Percentiles rank a stretch among this genome's conserved stretches.
These are phyloP conservation scores for Lolium perenne DNA, from an alignment of 176 grass and related monocot species.

Conservation along the genomic window DNA sequence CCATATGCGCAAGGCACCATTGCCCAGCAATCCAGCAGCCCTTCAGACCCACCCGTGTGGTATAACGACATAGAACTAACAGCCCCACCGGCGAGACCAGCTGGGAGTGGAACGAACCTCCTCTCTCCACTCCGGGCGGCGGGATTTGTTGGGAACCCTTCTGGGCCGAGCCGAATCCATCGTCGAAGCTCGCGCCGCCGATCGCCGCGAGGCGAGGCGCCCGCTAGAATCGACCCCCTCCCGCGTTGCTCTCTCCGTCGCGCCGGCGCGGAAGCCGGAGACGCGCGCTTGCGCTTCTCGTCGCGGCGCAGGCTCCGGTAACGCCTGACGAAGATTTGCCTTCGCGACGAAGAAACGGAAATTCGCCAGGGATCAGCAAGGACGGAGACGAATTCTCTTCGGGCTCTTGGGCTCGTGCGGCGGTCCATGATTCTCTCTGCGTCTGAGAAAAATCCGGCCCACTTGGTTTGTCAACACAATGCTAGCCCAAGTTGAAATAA, in stretches of 20 bases:
- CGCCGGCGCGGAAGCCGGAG: neutral
- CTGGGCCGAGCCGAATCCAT: constrained; percentile 63
- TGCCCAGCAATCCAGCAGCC: neutral
- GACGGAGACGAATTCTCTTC: neutral
- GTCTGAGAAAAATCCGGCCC: neutral
- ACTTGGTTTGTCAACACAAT: neutral
- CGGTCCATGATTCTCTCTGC: neutral
- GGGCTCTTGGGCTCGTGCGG: neutral
- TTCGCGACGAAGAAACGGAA: neutral
- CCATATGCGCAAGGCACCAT: neutral
- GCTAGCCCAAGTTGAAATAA: neutral
- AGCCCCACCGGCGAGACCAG: neutral
- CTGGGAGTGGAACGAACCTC: constrained; percentile 51
- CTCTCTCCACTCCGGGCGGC: constrained; percentile 69
- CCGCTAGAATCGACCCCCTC: neutral
- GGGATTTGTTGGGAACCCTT: constrained; percentile 62
- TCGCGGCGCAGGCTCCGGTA: neutral
- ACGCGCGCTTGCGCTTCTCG: neutral
- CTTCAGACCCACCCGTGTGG: too few species aligned
- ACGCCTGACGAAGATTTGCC: constrained; percentile 6
- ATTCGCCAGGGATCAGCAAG: neutral
- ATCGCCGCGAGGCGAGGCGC: neutral
- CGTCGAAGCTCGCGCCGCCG: neutral
- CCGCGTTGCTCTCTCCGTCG: neutral
- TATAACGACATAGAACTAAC: neutral